Evolutionary conservation across 345 rosid species (phyloP).

Genomic region (Capsella bursapastoris): DNA sequence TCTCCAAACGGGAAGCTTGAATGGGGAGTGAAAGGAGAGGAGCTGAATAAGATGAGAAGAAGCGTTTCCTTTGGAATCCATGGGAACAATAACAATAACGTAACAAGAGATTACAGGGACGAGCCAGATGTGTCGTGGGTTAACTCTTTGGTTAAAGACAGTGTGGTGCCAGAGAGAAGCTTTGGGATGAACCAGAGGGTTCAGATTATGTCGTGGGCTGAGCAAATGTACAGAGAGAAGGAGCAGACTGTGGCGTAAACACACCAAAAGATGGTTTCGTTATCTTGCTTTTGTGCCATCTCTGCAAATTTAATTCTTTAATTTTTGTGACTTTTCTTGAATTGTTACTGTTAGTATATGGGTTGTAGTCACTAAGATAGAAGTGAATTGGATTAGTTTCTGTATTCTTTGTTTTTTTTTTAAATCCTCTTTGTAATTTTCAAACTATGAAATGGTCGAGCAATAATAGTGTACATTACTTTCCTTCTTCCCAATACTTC

Average conservation of each 20-base stretch:
- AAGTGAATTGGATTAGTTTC: slow-evolving; percentile 23
- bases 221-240: slow-evolving; percentile 85
- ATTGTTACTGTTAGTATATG: slow-evolving; percentile 24
- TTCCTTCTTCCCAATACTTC: neutral
- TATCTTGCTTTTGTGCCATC: slow-evolving; percentile 1
- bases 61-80: slow-evolving; percentile 85
- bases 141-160: slow-evolving; percentile 77
- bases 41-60: slow-evolving; percentile 80
- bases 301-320: slow-evolving; percentile 33
- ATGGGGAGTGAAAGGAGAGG: slow-evolving; percentile 94
- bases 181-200: slow-evolving; percentile 42
- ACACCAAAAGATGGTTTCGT: neutral
- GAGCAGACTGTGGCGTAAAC: slow-evolving; percentile 86
- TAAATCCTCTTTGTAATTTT: neutral
- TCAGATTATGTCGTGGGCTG: slow-evolving; percentile 55
- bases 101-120: slow-evolving; percentile 43
- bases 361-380: slow-evolving; percentile 18
- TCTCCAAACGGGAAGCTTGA: slow-evolving; percentile 87
- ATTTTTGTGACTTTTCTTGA: slow-evolving; percentile 27
- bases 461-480: slow-evolving; percentile 5
- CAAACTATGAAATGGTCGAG: slow-evolving; percentile 17
- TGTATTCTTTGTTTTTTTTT: neutral
- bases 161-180: slow-evolving; percentile 31
- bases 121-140: slow-evolving; percentile 99
- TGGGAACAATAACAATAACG: slow-evolving; percentile 46